phyloP scores from a whole-genome alignment of 768 basidiomycete genomes.

The Leucocoprinus birnbaumii region DNA sequence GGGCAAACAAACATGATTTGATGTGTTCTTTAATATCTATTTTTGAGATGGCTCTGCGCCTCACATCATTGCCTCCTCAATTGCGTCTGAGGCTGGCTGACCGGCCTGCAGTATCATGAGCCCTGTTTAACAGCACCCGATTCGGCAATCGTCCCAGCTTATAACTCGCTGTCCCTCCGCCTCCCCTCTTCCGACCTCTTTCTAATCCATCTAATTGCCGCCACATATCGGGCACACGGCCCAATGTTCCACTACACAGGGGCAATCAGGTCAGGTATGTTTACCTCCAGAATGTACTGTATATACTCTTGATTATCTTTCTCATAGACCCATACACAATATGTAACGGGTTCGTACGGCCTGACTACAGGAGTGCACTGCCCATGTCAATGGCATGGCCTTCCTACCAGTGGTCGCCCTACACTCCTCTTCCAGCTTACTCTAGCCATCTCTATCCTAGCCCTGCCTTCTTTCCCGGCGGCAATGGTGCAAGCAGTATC shows the following conservation, averaged over 20 bases:
- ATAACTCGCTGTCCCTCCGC: background rate
- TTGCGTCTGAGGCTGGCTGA: background rate
- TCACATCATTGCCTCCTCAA: background rate
- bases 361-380: conserved; percentile 2
- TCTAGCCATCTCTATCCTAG: too few species aligned
- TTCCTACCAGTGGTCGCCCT: conserved; percentile 10
- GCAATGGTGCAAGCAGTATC: too few species aligned
- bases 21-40: too few species aligned
- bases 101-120: background rate
- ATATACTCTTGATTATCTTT: background rate
- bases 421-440: background rate
- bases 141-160: background rate
- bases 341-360: background rate
- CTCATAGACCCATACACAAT: background rate
- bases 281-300: background rate
- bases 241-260: background rate
- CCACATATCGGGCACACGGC: background rate
- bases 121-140: conserved; percentile 2
- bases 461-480: too few species aligned
- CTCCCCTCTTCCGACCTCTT: background rate
- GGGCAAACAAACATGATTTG: too few species aligned
- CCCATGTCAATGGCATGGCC: conserved; percentile 25
- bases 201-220: too few species aligned
- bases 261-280: background rate
- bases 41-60: background rate